A percentile compares a stretch with the other conserved stretches of the same genome.
Evolutionary conservation across 1,284 basidiomycete species (phyloP).

Genomic region (Sphaerobolus stellatus): DNA sequence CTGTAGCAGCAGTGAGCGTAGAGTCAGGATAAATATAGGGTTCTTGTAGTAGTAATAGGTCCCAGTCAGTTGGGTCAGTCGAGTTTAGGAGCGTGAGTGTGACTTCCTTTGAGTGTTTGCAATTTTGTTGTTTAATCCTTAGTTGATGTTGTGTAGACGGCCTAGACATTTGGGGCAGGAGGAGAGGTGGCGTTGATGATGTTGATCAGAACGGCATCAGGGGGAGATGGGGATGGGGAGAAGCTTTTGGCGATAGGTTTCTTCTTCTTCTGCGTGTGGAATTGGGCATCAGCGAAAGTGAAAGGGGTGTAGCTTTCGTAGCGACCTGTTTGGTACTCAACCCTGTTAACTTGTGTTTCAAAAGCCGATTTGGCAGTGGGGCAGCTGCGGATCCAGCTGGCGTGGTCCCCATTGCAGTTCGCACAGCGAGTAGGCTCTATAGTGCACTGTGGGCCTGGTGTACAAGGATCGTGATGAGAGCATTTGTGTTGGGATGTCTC

Average conservation of each 20-base stretch:
- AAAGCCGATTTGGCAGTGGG: neutral
- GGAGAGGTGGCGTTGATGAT: neutral
- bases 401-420: slow-evolving; percentile 23
- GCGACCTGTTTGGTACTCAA: neutral
- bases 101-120: slow-evolving; percentile 24
- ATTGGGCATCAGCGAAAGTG: neutral
- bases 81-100: slow-evolving; percentile 20
- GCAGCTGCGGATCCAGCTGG: slow-evolving; percentile 12
- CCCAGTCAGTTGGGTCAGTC: slow-evolving; percentile 20
- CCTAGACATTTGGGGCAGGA: neutral
- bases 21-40: slow-evolving; percentile 39
- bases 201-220: neutral
- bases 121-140: slow-evolving; percentile 29
- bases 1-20: slow-evolving; percentile 18
- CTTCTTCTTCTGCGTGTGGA: slow-evolving; percentile 12
- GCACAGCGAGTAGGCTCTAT: slow-evolving; percentile 20
- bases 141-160: neutral
- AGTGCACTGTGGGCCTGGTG: slow-evolving; percentile 23
- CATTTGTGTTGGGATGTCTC: no score
- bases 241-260: slow-evolving; percentile 15
- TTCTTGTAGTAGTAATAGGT: no score
- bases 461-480: slow-evolving; percentile 23
- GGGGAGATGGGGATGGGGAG: no score
- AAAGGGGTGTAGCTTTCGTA: neutral
- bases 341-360: slow-evolving; percentile 1